A percentile compares a stretch with the other conserved stretches of the same genome.
Conservation (phyloP, 2,329 filamentous ascomycete species). For the Phyllosticta capitalensis region DNA sequence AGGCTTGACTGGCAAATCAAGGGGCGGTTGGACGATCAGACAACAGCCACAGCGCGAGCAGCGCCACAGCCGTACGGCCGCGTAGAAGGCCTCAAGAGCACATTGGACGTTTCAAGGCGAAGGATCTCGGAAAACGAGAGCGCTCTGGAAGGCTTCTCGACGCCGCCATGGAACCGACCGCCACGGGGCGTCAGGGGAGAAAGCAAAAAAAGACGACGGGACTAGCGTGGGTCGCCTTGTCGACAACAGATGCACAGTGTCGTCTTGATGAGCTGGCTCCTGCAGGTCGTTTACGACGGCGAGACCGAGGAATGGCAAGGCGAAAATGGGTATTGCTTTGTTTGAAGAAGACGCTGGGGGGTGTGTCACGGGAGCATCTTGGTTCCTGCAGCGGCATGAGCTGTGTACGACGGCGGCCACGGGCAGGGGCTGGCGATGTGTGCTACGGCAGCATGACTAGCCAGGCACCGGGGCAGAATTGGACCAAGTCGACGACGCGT, state of each 20-base stretch:
- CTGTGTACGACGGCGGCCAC: background rate
- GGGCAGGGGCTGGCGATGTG: background rate
- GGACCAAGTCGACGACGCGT: background rate
- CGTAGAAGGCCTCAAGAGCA: background rate
- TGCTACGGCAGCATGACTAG: background rate
- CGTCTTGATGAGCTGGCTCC: background rate
- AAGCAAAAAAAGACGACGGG: background rate
- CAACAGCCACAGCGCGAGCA: background rate
- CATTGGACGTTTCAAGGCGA: background rate
- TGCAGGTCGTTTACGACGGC: background rate
- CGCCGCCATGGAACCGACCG: conserved; percentile 4
- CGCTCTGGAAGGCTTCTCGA: background rate
- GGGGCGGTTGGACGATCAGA: background rate
- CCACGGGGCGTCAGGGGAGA: background rate
- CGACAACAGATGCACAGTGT: background rate
- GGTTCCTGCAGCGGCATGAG: conserved; percentile 8
- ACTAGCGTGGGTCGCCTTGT: background rate
- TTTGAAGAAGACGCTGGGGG: conserved; percentile 4
- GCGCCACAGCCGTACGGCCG: conserved; percentile 10
- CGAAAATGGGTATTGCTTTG: conserved; percentile 4
- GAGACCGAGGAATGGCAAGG: conserved; percentile 1
- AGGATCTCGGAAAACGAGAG: background rate
- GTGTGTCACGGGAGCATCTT: conserved; percentile 1
- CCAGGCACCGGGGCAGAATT: background rate
- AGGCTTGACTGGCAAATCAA: background rate